Base-by-base conservation (phyloP, 2,329 filamentous ascomycete genomes). In the Fusarium chuoi region DNA sequence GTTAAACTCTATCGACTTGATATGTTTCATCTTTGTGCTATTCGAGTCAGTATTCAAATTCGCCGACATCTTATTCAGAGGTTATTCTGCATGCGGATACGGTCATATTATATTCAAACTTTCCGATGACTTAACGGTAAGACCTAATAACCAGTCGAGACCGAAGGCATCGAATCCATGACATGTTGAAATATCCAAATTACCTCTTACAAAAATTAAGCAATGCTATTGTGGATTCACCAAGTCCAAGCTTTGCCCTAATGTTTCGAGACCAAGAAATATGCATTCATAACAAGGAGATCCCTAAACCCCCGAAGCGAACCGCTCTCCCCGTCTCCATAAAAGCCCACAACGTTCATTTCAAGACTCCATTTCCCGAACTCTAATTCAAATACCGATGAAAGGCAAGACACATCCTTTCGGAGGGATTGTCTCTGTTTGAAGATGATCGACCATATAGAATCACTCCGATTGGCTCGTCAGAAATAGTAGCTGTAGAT, bases 21-120 rank as follows among this genome's bases (percentile, higher is more conserved):
- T 36, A 7, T 36, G 55, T 58, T 10, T 36, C 55, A 15, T 36
- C 5, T 2, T 15, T 6, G 5, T 28, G 7, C 1, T 35, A 17
- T 26, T 15, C 1, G 41, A 58, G 55, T 48, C 11, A 36, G 18
- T 17, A 2, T 22, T 10, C 18, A 8, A 13, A 7, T 24, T 39
- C 2, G 38, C 38, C 17, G 22, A 24, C 4, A 38, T 12, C 35
- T 11, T 9, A 1, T 10, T 1, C 5, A 12, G 6, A 0, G 11
- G 2, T 24, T 0, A 18, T 18, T 41, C 8, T 20, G 13, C 10
- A 20, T 6, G 4, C 7, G 4, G 4, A 17, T 30, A 49, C 14
- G 6, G 7, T 22, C 4, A 28, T 51, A 5, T 24, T 4, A 26
- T 54, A 20, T 39, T 7, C 7, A 41, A n/a, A 39, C 14, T 5